Base-by-base conservation (phyloP, 2,329 filamentous ascomycete genomes). In the Aspergillus sp. region DNA sequence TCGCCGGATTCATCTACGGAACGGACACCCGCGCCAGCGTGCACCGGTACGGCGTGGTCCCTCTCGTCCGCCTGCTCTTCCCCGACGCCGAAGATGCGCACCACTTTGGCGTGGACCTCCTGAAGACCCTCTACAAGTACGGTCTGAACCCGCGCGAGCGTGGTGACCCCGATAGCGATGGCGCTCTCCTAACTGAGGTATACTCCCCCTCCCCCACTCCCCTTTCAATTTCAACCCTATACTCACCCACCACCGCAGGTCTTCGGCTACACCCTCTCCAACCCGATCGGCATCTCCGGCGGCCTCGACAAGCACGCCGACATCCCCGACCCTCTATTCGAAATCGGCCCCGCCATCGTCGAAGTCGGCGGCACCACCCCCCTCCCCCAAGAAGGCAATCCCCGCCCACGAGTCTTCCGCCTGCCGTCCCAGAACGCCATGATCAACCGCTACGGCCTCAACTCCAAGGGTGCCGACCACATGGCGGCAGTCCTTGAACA, bases 381-480 rank as follows among this genome's bases (percentile, higher is more conserved):
- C 0, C 79, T 87, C n/a, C 89, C 94, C 0, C 95, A 99, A 74
- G 84, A 85, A 5, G 95, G 95, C 7, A 99, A 99, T 77, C 88
- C 91, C 0, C 89, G 87, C 68, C 93, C 94, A 1, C 87, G 95
- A 64, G 91, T 97, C 25, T 99, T 97, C 79, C 87, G 95, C 21
- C 80, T 98, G 5, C 89, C 91, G 0, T 88, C 87, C 32, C 87
- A 97, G 65, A 89, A 96, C 66, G 92, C 91, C 15, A 83, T 99
- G 75, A 91, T 99, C 76, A 99, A 99, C 77, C 88, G 95, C 39
- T 99, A 97, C 78, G 95, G 95, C 0, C 87, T 99, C 69, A 98
- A 98, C 79, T 96, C 91, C 12, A 85, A 89, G 62, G 95, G 95
- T 19, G 93, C 93, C 1, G 94, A 97, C 72, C 86, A 89, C 69